phyloP scores from a whole-genome alignment of 192 early-diverging fungal species.

The Backusella tuberculispora region DNA sequence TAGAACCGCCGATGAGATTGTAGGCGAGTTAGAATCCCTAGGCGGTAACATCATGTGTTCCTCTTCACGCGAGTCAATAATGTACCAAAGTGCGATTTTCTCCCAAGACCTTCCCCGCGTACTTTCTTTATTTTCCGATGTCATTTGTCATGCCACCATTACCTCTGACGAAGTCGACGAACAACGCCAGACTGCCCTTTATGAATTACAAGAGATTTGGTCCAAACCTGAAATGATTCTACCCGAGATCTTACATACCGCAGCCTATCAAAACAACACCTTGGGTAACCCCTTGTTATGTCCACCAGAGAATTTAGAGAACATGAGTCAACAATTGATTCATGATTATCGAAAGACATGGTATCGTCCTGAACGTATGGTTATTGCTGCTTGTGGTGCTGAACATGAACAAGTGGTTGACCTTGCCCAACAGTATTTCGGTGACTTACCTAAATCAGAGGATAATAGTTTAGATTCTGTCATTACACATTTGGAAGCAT shows the following conservation, averaged over 20 bases:
- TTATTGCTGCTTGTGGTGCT: constrained; percentile 85
- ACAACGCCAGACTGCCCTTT: constrained; percentile 74
- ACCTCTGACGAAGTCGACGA: constrained; percentile 80
- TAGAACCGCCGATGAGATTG: constrained; percentile 68
- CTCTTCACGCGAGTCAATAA: constrained; percentile 89
- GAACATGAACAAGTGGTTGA: constrained; percentile 83
- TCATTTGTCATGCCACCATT: constrained; percentile 77
- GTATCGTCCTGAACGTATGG: constrained; percentile 92
- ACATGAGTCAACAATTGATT: constrained; percentile 71
- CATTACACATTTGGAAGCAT: constrained; percentile 22
- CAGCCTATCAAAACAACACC: constrained; percentile 78
- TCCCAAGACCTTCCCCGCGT: constrained; percentile 76
- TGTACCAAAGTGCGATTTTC: constrained; percentile 94
- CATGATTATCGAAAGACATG: constrained; percentile 75
- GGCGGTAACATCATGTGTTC: constrained; percentile 92
- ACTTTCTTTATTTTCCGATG: constrained; percentile 78
- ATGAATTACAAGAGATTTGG: constrained; percentile 89
- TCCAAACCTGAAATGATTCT: constrained; percentile 84
- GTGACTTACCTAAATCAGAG: constrained; percentile 53
- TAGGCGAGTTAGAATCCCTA: constrained; percentile 79
- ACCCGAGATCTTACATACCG: constrained; percentile 85
- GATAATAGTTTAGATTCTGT: constrained; percentile 31
- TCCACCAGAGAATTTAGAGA: constrained; percentile 65
- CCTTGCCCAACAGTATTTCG: constrained; percentile 75
- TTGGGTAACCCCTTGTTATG: constrained; percentile 84